Percentiles rank a stretch among this genome's conserved stretches.
Conservation (phyloP, 2,329 filamentous ascomycete species). For the Curvularia sp. region DNA sequence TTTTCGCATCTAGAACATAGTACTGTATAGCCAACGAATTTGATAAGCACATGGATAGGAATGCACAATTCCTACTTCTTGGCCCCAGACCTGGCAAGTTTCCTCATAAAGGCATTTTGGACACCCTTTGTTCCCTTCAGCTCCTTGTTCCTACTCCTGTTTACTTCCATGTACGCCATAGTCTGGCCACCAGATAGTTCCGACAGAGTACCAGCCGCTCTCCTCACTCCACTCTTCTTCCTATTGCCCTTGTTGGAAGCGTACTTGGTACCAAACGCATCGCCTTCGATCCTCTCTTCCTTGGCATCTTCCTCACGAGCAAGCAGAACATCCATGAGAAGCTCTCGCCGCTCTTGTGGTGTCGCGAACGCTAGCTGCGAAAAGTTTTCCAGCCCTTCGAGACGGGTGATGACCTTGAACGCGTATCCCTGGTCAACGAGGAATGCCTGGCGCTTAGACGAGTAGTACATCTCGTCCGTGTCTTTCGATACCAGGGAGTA, state of each 20-base stretch:
- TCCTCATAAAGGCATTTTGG: slow-evolving; percentile 56
- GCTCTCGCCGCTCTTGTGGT: slow-evolving; percentile 79
- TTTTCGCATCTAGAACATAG: neutral
- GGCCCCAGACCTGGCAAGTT: slow-evolving; percentile 42
- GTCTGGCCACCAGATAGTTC: slow-evolving; percentile 91
- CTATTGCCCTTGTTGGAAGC: slow-evolving; percentile 55
- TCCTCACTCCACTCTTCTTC: slow-evolving; percentile 67
- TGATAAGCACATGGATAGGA: neutral
- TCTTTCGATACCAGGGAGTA: slow-evolving; percentile 98
- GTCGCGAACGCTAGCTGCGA: slow-evolving; percentile 81
- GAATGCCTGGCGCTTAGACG: slow-evolving; percentile 94
- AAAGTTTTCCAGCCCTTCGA: slow-evolving; percentile 88
- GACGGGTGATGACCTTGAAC: slow-evolving; percentile 97
- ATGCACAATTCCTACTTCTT: slow-evolving; percentile 9
- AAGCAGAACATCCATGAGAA: slow-evolving; percentile 87
- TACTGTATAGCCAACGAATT: neutral
- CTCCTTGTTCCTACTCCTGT: slow-evolving; percentile 57
- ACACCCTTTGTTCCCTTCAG: slow-evolving; percentile 50
- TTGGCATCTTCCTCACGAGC: slow-evolving; percentile 78
- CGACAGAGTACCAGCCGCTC: slow-evolving; percentile 83
- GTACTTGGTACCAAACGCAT: slow-evolving; percentile 65
- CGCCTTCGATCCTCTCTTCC: slow-evolving; percentile 73
- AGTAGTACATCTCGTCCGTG: slow-evolving; percentile 97
- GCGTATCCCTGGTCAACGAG: slow-evolving; percentile 97
- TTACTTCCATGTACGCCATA: slow-evolving; percentile 78